A percentile compares a stretch with the other conserved stretches of the same genome.
These are phyloP conservation scores for Microdochium trichocladiopsis DNA, from an alignment of 2,329 filamentous ascomycete species.

Conservation along the genomic window DNA sequence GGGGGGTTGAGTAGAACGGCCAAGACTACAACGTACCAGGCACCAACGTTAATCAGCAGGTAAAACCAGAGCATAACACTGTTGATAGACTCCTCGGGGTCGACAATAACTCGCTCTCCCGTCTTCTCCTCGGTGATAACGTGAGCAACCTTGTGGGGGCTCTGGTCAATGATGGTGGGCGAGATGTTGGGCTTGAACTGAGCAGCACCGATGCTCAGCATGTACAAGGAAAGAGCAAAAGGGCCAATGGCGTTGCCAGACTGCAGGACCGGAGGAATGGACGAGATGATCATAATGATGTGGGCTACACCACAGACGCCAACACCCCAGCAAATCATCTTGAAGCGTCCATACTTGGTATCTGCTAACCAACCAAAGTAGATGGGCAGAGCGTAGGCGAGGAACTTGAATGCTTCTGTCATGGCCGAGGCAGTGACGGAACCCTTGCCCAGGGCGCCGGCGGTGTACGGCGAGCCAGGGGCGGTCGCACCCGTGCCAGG, in stretches of 20 bases:
- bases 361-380: conserved; percentile 34
- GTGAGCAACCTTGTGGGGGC: conserved; percentile 45
- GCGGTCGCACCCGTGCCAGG: conserved; percentile 19
- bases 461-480: conserved; percentile 22
- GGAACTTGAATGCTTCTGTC: conserved; percentile 29
- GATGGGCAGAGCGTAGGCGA: conserved; percentile 39
- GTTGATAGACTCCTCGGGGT: conserved; percentile 55
- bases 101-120: conserved; percentile 59
- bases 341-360: conserved; percentile 29
- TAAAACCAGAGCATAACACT: conserved; percentile 61
- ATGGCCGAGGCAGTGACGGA: conserved; percentile 37
- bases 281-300: conserved; percentile 23
- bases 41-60: conserved; percentile 43
- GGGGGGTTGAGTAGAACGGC: conserved; percentile 36
- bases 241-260: conserved; percentile 43
- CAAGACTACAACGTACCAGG: conserved; percentile 8
- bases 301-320: conserved; percentile 25
- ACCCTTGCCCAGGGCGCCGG: conserved; percentile 42
- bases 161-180: conserved; percentile 62
- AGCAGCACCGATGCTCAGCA: conserved; percentile 52
- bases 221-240: conserved; percentile 52
- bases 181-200: conserved; percentile 68
- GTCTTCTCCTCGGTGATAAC: conserved; percentile 42
- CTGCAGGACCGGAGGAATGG: conserved; percentile 27
- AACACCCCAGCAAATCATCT: conserved; percentile 22